These are phyloP conservation scores for Plasmopara muralis DNA, from an alignment of 352 stramenopile species.

Conservation along the genomic window DNA sequence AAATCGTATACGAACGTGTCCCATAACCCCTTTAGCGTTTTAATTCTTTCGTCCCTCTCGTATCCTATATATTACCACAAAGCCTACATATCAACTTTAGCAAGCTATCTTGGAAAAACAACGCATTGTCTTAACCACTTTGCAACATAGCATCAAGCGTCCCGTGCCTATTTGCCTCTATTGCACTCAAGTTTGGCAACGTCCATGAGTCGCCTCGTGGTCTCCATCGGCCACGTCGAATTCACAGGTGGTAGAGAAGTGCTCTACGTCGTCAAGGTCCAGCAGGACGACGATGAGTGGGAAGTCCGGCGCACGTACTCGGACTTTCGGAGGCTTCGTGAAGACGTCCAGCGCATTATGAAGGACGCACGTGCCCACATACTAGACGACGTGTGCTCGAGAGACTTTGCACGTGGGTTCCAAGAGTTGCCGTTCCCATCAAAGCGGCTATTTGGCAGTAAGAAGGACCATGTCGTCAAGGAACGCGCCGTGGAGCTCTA, in stretches of 20 bases:
- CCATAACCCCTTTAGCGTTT: neutral
- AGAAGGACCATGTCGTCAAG: slow-evolving; percentile 68
- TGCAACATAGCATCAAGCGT: neutral
- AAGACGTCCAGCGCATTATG: slow-evolving; percentile 60
- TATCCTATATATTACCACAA: neutral
- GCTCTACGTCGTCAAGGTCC: slow-evolving; percentile 70
- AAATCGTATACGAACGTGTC: neutral
- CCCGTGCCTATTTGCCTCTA: neutral
- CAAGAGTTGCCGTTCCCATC: slow-evolving; percentile 44
- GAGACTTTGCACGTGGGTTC: slow-evolving; percentile 30
- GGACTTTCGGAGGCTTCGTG: slow-evolving; percentile 63
- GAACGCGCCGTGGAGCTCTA: slow-evolving; percentile 65
- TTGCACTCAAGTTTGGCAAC: neutral
- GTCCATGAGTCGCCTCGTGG: slow-evolving; percentile 63
- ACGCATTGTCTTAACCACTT: neutral
- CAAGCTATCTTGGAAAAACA: neutral
- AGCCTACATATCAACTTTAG: neutral
- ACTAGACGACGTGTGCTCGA: slow-evolving; percentile 40
- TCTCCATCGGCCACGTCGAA: slow-evolving; percentile 71
- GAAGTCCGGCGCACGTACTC: slow-evolving; percentile 62
- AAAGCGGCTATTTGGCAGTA: slow-evolving; percentile 60
- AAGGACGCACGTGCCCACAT: slow-evolving; percentile 44
- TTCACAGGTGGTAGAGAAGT: slow-evolving; percentile 62
- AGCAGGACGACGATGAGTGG: slow-evolving; percentile 69
- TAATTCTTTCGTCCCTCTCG: neutral